Percentiles rank a stretch among this genome's conserved stretches.
phyloP scores from a whole-genome alignment of 1,284 basidiomycete genomes.

The Cutaneotrichosporon sp. region DNA sequence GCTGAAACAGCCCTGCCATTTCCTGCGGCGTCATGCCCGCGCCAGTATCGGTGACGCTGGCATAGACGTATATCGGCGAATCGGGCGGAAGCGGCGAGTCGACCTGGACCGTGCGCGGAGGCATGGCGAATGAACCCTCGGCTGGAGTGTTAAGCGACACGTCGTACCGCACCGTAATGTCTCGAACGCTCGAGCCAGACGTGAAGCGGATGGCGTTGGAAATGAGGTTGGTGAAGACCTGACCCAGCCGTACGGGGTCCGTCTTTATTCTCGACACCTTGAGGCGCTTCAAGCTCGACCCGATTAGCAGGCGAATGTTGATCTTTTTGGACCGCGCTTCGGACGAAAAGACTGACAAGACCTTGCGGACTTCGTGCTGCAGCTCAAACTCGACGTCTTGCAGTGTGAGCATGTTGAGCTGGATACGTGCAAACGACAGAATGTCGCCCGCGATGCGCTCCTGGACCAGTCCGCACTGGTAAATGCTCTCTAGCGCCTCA shows the following conservation, averaged over 20 bases:
- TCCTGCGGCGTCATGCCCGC: constrained; percentile 28
- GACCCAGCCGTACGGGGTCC: constrained; percentile 34
- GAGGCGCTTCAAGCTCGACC: constrained; percentile 9
- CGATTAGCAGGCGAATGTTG: constrained; percentile 18
- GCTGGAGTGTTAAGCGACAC: constrained; percentile 1
- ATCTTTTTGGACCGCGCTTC: constrained; percentile 29
- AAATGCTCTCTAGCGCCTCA: constrained; percentile 29
- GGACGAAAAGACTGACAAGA: constrained; percentile 16
- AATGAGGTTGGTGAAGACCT: constrained; percentile 32
- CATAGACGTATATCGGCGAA: constrained; percentile 20
- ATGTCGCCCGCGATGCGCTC: constrained; percentile 50
- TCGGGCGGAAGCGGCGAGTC: constrained; percentile 1
- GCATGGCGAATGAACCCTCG: neutral
- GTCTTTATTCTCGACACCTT: constrained; percentile 19
- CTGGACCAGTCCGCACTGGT: constrained; percentile 47
- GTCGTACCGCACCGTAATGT: constrained; percentile 29
- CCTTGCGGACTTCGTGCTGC: constrained; percentile 30
- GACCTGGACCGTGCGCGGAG: neutral
- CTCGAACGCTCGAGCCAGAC: constrained; percentile 11
- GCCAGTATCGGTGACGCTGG: constrained; percentile 29
- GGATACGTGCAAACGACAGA: constrained; percentile 46
- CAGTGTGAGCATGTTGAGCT: constrained; percentile 34
- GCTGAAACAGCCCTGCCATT: constrained; percentile 24
- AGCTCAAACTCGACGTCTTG: constrained; percentile 34
- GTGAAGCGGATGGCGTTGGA: constrained; percentile 33